phyloP scores from a whole-genome alignment of 2,329 filamentous ascomycete genomes.

The Berkeleyomyces rouxiae region DNA sequence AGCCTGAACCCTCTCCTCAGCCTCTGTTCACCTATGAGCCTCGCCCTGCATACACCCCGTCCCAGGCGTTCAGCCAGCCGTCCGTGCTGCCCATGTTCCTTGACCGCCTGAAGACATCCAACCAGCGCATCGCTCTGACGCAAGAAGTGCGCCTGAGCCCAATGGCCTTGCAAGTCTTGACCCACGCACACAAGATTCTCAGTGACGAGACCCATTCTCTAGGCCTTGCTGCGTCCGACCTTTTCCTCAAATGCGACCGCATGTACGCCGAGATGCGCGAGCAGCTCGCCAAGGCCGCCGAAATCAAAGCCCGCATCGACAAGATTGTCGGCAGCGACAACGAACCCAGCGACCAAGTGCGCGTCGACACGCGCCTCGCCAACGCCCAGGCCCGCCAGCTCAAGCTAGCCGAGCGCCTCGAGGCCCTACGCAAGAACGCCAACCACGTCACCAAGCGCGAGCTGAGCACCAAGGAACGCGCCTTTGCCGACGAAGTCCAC shows the following conservation, averaged over 20 bases:
- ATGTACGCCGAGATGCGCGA: slow-evolving; percentile 50
- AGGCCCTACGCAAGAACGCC: slow-evolving; percentile 34
- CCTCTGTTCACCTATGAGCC: slow-evolving; percentile 40
- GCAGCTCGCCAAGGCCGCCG: slow-evolving; percentile 49
- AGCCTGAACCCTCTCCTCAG: slow-evolving; percentile 16
- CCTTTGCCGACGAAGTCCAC: slow-evolving; percentile 31
- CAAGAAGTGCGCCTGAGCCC: slow-evolving; percentile 55
- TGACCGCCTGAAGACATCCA: slow-evolving; percentile 39
- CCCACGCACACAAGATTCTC: slow-evolving; percentile 54
- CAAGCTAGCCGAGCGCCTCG: slow-evolving; percentile 40
- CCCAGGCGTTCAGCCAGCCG: slow-evolving; percentile 40
- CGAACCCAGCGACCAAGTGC: slow-evolving; percentile 39
- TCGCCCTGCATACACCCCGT: slow-evolving; percentile 49
- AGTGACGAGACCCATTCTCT: slow-evolving; percentile 52
- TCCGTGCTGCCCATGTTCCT: slow-evolving; percentile 40
- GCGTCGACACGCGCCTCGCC: slow-evolving; percentile 30
- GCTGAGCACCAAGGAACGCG: slow-evolving; percentile 29
- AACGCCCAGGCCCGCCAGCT: slow-evolving; percentile 38
- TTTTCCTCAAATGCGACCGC: slow-evolving; percentile 54
- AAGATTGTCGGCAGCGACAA: slow-evolving; percentile 34
- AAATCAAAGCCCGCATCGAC: slow-evolving; percentile 50
- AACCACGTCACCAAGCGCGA: slow-evolving; percentile 27
- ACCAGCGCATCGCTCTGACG: slow-evolving; percentile 43
- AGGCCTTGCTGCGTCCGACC: slow-evolving; percentile 51
- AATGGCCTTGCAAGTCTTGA: slow-evolving; percentile 53